Percentiles rank a stretch among this genome's conserved stretches.
These are phyloP conservation scores for Withania somnifera DNA, from an alignment of 305 asterid genomes.

Conservation along the genomic window DNA sequence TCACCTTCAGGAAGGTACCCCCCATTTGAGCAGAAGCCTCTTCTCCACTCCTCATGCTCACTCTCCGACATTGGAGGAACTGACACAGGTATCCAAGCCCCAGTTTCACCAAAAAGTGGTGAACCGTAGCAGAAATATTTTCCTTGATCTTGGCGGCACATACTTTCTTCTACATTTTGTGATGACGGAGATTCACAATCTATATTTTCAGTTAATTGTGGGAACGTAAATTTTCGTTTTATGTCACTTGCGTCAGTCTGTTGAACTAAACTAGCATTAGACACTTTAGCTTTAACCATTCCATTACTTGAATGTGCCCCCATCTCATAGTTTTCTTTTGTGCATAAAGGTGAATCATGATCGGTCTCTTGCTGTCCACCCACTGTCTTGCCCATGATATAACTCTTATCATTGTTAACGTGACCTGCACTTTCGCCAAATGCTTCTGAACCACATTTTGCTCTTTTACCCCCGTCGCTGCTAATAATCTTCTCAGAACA, in stretches of 20 bases:
- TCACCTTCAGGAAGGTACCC: conserved; percentile 65
- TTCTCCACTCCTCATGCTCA: conserved; percentile 70
- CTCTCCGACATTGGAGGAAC: conserved; percentile 89
- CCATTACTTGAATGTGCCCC: conserved; percentile 10
- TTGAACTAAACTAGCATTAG: conserved; percentile 6
- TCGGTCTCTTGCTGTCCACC: background rate
- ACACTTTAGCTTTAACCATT: conserved; percentile 15
- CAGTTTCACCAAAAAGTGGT: conserved; percentile 84
- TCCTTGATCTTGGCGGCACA: conserved; percentile 21
- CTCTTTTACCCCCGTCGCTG: conserved; percentile 11
- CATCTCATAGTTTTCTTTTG: background rate
- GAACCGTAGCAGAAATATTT: conserved; percentile 69
- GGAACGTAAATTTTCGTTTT: conserved; percentile 1
- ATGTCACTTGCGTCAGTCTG: background rate
- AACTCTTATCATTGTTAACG: background rate
- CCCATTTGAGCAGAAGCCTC: conserved; percentile 68
- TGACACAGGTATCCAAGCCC: conserved; percentile 95
- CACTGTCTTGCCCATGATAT: background rate
- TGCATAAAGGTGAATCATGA: background rate
- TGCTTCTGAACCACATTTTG: conserved; percentile 9
- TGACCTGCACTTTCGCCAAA: background rate
- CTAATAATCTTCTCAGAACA: conserved; percentile 4
- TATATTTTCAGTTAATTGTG: conserved; percentile 8
- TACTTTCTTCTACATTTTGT: conserved; percentile 9
- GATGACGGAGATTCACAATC: conserved; percentile 8